Conservation (phyloP, 2,329 filamentous ascomycete species). For the Hypoxylon sp. region DNA sequence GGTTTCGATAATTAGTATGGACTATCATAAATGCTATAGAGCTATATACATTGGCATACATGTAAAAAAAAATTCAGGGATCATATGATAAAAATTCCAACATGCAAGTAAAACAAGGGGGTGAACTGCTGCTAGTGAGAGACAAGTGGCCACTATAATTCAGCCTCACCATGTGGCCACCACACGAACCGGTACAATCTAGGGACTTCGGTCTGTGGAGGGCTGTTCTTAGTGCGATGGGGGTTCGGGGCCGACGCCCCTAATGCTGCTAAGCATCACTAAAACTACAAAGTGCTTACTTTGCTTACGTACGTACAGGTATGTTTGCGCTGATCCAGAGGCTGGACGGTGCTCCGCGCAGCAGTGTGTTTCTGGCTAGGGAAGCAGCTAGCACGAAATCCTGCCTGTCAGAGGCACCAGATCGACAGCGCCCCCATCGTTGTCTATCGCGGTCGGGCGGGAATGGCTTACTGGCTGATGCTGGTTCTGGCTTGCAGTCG, state of each 20-base stretch:
- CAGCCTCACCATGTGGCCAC: conserved; percentile 46
- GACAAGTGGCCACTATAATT: conserved; percentile 30
- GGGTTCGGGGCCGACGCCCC: conserved; percentile 26
- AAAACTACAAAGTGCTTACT: conserved; percentile 16
- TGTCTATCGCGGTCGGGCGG: conserved; percentile 30
- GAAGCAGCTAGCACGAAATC: conserved; percentile 15
- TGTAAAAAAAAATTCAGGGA: neutral
- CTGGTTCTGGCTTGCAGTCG: conserved; percentile 5
- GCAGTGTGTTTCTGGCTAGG: conserved; percentile 30
- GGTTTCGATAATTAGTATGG: neutral
- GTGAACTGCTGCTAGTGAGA: conserved; percentile 21
- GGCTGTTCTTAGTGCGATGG: neutral
- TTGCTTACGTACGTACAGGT: conserved; percentile 17
- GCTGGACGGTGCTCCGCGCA: conserved; percentile 13
- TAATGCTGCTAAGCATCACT: conserved; percentile 1
- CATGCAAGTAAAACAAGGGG: conserved; percentile 16
- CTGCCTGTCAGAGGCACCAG: conserved; percentile 30
- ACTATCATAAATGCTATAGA: neutral
- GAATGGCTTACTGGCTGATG: conserved; percentile 40
- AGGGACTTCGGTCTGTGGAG: conserved; percentile 15
- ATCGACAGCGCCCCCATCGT: conserved; percentile 26
- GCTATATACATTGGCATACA: conserved; percentile 3
- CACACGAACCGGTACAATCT: conserved; percentile 19
- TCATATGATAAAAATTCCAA: conserved; percentile 9
- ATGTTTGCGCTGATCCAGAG: conserved; percentile 11